phyloP scores from a whole-genome alignment of 495 filamentous ascomycete genomes.

The Chaetomidium leptoderma region DNA sequence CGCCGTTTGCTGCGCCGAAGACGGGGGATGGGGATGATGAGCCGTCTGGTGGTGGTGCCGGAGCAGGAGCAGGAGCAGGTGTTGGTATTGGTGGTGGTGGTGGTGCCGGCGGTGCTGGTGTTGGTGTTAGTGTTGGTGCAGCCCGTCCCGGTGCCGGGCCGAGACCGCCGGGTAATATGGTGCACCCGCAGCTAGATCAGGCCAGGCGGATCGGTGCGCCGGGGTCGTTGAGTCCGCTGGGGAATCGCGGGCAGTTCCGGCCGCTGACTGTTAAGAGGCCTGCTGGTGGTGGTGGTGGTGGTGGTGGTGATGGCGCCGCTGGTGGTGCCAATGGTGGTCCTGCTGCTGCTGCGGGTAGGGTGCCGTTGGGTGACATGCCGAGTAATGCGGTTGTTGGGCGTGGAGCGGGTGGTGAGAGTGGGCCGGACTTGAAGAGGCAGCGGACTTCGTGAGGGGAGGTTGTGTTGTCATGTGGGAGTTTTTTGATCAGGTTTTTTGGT shows the following conservation, averaged over 20 bases:
- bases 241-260: constrained; percentile 56
- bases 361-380: constrained; percentile 40
- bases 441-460: constrained; percentile 29
- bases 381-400: constrained; percentile 27
- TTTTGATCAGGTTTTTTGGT: no score
- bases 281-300: constrained; percentile 2
- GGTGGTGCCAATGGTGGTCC: neutral
- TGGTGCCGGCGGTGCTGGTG: neutral
- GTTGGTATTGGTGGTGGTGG: neutral
- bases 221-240: constrained; percentile 50
- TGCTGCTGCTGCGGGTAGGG: constrained; percentile 13
- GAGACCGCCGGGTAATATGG: constrained; percentile 40
- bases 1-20: constrained; percentile 34
- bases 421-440: constrained; percentile 41
- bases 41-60: neutral
- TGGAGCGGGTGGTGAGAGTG: constrained; percentile 1
- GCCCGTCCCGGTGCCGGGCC: neutral
- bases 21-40: constrained; percentile 6
- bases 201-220: constrained; percentile 72
- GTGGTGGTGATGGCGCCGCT: neutral
- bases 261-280: constrained; percentile 56
- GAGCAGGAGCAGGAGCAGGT: neutral
- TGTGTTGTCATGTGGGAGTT: neutral
- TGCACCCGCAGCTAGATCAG: constrained; percentile 67
- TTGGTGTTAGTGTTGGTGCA: constrained; percentile 21